These are phyloP conservation scores for Tremellales sp. DNA, from an alignment of 1,284 basidiomycete species.

Conservation along the genomic window DNA sequence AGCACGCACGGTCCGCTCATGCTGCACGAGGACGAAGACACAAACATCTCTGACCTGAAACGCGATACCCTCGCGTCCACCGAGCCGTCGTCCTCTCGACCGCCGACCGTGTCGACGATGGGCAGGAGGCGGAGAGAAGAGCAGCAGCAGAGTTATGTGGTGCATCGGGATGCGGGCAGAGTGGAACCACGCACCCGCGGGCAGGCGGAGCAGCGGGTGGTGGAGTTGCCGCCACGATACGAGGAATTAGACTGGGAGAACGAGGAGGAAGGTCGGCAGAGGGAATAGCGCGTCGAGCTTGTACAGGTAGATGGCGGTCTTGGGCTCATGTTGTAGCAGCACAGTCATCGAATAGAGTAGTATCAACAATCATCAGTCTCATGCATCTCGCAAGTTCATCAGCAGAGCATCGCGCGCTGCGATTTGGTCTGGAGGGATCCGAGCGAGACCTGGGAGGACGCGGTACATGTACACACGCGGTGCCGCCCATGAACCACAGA, in stretches of 20 bases:
- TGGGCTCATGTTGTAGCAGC: too few relatives aligned
- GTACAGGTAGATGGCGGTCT: too few relatives aligned
- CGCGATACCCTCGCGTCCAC: conserved; percentile 38
- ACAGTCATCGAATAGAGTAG: too few relatives aligned
- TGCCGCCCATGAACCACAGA: too few relatives aligned
- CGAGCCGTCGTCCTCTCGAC: background rate
- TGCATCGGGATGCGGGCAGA: conserved; percentile 43
- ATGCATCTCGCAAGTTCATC: too few relatives aligned
- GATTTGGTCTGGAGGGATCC: too few relatives aligned
- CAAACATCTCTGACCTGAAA: conserved; percentile 33
- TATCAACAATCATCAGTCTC: too few relatives aligned
- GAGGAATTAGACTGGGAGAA: conserved; percentile 42
- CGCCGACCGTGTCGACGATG: background rate
- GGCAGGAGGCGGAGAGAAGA: conserved; percentile 12
- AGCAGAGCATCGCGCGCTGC: too few relatives aligned
- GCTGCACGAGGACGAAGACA: too few relatives aligned
- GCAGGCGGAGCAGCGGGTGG: conserved; percentile 10
- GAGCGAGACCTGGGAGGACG: too few relatives aligned
- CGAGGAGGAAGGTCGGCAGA: conserved; percentile 13
- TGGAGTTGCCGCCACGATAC: conserved; percentile 45
- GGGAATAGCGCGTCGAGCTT: conserved; percentile 2
- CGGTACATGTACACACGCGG: too few relatives aligned
- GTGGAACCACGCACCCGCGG: conserved; percentile 5
- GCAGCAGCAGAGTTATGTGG: conserved; percentile 30
- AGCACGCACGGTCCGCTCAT: conserved; percentile 27